Percentiles rank a stretch among this genome's conserved stretches.
phyloP scores from a whole-genome alignment of 139 green algal species.

The Micractinium conductrix region DNA sequence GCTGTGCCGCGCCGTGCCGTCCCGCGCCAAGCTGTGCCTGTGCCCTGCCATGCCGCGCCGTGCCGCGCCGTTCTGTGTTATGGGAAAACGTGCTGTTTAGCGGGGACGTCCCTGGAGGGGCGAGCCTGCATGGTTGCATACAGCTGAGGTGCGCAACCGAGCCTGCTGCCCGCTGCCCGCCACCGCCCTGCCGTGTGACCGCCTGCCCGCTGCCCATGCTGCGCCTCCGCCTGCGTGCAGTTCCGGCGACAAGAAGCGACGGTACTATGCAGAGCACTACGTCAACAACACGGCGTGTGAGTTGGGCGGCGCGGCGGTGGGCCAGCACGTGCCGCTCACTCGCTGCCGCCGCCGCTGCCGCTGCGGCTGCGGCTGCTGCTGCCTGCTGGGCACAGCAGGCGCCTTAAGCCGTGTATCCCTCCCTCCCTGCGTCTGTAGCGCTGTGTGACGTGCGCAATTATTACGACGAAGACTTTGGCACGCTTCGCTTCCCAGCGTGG shows the following conservation, averaged over 20 bases:
- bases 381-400: neutral
- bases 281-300: neutral
- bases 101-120: too few species aligned
- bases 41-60: too few species aligned
- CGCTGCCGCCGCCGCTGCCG: neutral
- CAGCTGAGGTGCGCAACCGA: too few species aligned
- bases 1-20: too few species aligned
- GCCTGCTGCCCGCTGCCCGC: too few species aligned
- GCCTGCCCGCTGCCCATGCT: neutral
- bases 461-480: neutral
- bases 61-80: too few species aligned
- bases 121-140: too few species aligned
- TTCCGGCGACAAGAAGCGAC: neutral
- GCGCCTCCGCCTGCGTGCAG: neutral
- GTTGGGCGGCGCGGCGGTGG: too few species aligned
- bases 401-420: neutral
- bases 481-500: neutral
- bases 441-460: slow-evolving; percentile 14
- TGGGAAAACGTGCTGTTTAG: too few species aligned
- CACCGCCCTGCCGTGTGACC: too few species aligned
- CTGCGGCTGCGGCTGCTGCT: too few species aligned
- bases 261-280: neutral
- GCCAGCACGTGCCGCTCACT: neutral
- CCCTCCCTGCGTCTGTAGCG: neutral
- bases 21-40: too few species aligned